phyloP scores from a whole-genome alignment of 768 basidiomycete genomes.

The Kwoniella dendrophila region DNA sequence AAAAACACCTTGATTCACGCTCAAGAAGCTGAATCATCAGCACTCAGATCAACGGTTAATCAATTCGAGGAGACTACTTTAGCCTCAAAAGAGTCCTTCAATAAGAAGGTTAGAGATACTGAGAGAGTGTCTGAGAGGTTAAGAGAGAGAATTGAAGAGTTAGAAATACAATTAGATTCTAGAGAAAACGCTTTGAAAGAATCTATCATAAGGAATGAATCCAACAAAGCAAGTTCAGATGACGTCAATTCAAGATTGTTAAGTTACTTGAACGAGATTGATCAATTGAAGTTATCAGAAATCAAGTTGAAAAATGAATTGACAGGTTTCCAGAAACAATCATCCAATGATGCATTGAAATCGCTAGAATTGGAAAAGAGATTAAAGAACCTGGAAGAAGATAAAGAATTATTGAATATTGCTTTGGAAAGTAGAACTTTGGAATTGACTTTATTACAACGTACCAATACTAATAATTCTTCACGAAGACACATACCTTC shows the following conservation, averaged over 20 bases:
- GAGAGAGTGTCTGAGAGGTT: slow-evolving; percentile 13
- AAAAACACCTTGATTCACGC: slow-evolving; percentile 11
- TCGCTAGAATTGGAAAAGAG: slow-evolving; percentile 15
- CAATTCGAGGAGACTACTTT: slow-evolving; percentile 17
- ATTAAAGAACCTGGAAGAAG: slow-evolving; percentile 18
- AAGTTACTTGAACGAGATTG: slow-evolving; percentile 38
- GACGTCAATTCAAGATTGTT: slow-evolving; percentile 30
- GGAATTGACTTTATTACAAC: slow-evolving; percentile 19
- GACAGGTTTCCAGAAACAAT: not conserved
- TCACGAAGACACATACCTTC: not conserved
- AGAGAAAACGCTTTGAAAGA: slow-evolving; percentile 12
- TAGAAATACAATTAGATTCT: slow-evolving; percentile 16
- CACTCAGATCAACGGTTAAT: slow-evolving; percentile 9
- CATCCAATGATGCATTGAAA: slow-evolving; percentile 3
- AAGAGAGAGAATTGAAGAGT: slow-evolving; percentile 8
- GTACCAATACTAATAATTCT: not conserved
- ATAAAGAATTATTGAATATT: slow-evolving; percentile 29
- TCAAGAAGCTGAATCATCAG: slow-evolving; percentile 30
- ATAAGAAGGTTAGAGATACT: slow-evolving; percentile 23
- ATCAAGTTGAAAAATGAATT: slow-evolving; percentile 23
- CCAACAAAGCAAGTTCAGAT: slow-evolving; percentile 20
- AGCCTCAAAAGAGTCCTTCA: not conserved
- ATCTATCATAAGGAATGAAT: slow-evolving; percentile 30
- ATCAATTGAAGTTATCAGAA: slow-evolving; percentile 37
- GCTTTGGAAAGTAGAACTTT: slow-evolving; percentile 23